Evolutionary conservation across 257 asterid genomes (phyloP), one percentile per base, ranked within the genome.

Genomic region (Solanum ossicruentum): DNA sequence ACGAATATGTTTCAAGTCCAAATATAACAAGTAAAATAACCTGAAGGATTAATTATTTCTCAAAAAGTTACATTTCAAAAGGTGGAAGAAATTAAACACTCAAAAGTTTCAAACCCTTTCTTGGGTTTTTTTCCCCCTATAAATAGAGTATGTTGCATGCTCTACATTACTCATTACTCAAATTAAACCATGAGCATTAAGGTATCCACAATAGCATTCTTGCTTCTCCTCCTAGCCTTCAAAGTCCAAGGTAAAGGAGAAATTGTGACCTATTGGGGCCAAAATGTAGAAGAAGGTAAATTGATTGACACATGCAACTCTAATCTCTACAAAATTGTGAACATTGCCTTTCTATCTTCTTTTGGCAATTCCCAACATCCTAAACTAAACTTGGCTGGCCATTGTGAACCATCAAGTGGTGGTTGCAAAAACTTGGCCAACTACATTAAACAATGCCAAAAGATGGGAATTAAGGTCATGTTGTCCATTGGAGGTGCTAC

Each of bases 371-470:
- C 28, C 83, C 66, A 78, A 49, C 9, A 20, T 13, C 83, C 83
- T 32, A 67, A 28, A 15, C 89, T 94, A 88, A 92, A 92, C 92
- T 97, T 94, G 83, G 94, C 95, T 69, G 95, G 98, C 72, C 97
- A 93, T 91, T 93, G 97, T 91, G 87, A 92, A 47, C 97, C 97
- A 8, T 86, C 89, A 60, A 13, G 84, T 77, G 60, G 70, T 81
- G 69, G 89, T 36, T 93, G 98, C 90, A 61, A 72, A 52, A n/a
- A 60, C 85, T 12, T 93, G 60, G 51, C 87, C 73, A 89, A 89
- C 58, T 85, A 75, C 32, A 87, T 95, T 81, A 86, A 84, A 16
- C 67, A 88, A 13, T 95, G 97, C 87, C 94, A 92, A 85, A 21
- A 75, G 20, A 90, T 61, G 51, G 92, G 93, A 63, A 88, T 93